phyloP scores from a whole-genome alignment of 768 basidiomycete species.

The Trametes cubensis region DNA sequence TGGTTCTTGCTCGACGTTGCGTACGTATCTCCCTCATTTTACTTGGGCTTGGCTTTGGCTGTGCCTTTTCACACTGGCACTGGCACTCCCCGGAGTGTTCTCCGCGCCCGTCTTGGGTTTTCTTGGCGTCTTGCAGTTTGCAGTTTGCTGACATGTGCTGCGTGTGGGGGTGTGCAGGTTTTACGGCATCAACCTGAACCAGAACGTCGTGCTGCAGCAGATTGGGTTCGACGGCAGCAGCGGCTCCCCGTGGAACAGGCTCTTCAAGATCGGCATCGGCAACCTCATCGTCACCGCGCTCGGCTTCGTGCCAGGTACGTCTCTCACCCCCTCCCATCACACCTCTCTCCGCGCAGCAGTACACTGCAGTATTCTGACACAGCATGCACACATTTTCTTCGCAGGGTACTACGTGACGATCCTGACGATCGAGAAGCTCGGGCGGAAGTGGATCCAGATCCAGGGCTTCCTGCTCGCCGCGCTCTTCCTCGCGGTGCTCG shows the following conservation, averaged over 20 bases:
- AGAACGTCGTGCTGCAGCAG: slow-evolving; percentile 73
- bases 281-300: slow-evolving; percentile 73
- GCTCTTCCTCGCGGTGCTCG: slow-evolving; percentile 70
- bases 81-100: too few relatives aligned
- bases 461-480: slow-evolving; percentile 74
- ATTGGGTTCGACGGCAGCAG: slow-evolving; percentile 66
- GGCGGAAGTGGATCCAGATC: slow-evolving; percentile 75
- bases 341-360: too few relatives aligned
- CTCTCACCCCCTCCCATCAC: background rate
- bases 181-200: slow-evolving; percentile 78
- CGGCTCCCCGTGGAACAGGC: slow-evolving; percentile 61
- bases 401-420: slow-evolving; percentile 71
- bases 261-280: slow-evolving; percentile 70
- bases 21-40: slow-evolving; percentile 36
- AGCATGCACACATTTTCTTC: background rate
- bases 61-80: too few relatives aligned
- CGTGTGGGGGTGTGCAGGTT: slow-evolving; percentile 44
- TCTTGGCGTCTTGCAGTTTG: background rate
- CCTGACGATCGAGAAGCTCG: slow-evolving; percentile 70
- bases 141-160: background rate
- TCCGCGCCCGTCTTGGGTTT: background rate
- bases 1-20: slow-evolving; percentile 83
- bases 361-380: too few relatives aligned
- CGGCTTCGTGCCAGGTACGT: slow-evolving; percentile 74
- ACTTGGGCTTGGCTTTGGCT: too few relatives aligned